Percentiles rank a stretch among this genome's conserved stretches.
These are phyloP conservation scores for Leucosporidium creatinivorum DNA, from an alignment of 768 basidiomycete species.

Conservation along the genomic window DNA sequence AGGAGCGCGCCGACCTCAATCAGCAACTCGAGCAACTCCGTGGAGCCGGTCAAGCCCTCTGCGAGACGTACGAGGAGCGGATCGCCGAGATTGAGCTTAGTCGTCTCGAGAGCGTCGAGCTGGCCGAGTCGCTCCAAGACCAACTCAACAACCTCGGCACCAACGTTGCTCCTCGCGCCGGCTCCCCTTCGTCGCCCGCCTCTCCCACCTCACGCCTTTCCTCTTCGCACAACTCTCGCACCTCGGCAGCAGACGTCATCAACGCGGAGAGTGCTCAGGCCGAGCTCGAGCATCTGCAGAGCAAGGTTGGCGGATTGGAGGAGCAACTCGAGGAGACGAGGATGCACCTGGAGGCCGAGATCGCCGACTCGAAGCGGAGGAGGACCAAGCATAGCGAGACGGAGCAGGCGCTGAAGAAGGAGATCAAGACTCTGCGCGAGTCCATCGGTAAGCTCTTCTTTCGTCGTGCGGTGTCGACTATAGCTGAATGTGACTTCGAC, in stretches of 20 bases:
- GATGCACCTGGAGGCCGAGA: constrained; percentile 62
- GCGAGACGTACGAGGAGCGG: constrained; percentile 86
- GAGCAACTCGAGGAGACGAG: constrained; percentile 70
- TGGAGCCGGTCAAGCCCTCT: constrained; percentile 85
- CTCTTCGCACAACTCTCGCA: neutral
- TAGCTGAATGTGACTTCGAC: neutral
- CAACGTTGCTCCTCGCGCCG: constrained; percentile 36
- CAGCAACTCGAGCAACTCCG: constrained; percentile 74
- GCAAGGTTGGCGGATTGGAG: constrained; percentile 65
- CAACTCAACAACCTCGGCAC: constrained; percentile 38
- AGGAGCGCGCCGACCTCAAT: constrained; percentile 62
- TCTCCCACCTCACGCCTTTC: neutral
- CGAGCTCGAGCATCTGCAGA: constrained; percentile 79
- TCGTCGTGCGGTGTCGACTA: neutral
- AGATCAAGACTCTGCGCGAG: constrained; percentile 59
- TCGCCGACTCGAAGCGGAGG: constrained; percentile 36
- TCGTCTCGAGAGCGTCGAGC: constrained; percentile 70
- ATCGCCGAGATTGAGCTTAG: constrained; percentile 61
- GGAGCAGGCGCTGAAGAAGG: constrained; percentile 54
- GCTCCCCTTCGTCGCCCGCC: constrained; percentile 29
- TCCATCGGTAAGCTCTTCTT: constrained; percentile 54
- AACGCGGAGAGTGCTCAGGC: constrained; percentile 89
- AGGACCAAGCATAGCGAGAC: constrained; percentile 32
- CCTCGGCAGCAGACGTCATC: constrained; percentile 65
- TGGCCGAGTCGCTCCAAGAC: constrained; percentile 20